phyloP scores from a whole-genome alignment of 305 asterid genomes.

The Solanum chacoense region DNA sequence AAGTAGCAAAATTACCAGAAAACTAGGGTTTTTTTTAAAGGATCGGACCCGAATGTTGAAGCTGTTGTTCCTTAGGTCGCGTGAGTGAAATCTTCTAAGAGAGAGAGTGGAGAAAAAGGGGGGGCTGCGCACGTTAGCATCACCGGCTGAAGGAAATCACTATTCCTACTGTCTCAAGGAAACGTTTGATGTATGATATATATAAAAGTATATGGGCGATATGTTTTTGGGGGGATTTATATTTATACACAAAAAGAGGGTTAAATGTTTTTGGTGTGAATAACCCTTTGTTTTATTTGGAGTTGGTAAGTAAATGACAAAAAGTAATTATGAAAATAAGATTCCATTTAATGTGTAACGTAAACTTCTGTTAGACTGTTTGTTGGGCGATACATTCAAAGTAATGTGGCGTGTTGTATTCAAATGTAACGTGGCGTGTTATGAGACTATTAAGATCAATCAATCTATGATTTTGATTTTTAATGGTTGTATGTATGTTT shows the following conservation, averaged over 20 bases:
- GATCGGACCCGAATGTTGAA: background rate
- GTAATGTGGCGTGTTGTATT: background rate
- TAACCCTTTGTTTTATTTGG: background rate
- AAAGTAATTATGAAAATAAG: background rate
- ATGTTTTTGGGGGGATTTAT: background rate
- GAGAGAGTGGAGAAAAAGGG: background rate
- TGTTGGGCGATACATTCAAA: background rate
- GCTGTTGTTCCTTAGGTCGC: background rate
- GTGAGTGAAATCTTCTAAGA: background rate
- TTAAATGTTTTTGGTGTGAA: background rate
- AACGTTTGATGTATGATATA: background rate
- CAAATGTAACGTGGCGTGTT: background rate
- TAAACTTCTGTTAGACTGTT: accelerated
- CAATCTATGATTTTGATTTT: background rate
- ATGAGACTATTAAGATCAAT: background rate
- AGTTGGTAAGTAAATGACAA: background rate
- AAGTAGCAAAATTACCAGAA: background rate
- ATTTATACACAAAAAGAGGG: background rate
- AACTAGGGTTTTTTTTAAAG: background rate
- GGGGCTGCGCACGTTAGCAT: constrained; percentile 2
- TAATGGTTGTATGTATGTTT: no score
- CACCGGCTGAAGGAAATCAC: background rate
- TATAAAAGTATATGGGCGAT: background rate
- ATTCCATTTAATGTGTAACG: background rate
- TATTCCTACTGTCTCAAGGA: background rate